Conservation (phyloP, 2,329 filamentous ascomycete species). For the Pseudogymnoascus sp. region DNA sequence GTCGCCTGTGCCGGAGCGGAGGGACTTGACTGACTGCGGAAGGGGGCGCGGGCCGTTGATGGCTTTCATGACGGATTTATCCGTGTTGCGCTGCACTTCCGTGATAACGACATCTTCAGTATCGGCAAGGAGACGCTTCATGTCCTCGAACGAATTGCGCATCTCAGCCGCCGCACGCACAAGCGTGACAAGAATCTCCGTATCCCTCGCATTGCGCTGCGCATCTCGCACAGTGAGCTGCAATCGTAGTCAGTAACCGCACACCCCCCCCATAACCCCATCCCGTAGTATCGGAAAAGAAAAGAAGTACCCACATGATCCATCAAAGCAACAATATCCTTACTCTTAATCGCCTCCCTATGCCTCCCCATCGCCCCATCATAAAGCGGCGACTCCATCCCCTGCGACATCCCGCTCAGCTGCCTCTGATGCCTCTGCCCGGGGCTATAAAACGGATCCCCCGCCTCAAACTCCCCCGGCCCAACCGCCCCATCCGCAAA, state of each 20-base stretch:
- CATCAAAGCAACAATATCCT: slow-evolving; percentile 96
- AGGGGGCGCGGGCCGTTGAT: slow-evolving; percentile 82
- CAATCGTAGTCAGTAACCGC: neutral
- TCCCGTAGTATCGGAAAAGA: slow-evolving; percentile 14
- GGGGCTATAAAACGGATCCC: slow-evolving; percentile 60
- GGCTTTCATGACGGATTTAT: slow-evolving; percentile 73
- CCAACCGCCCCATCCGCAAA: slow-evolving; percentile 42
- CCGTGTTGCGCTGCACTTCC: slow-evolving; percentile 79
- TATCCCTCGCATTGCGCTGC: slow-evolving; percentile 90
- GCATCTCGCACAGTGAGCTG: slow-evolving; percentile 91
- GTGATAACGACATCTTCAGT: slow-evolving; percentile 86
- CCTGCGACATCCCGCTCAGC: slow-evolving; percentile 84
- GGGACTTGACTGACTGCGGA: slow-evolving; percentile 49
- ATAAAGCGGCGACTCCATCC: slow-evolving; percentile 82
- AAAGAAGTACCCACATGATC: slow-evolving; percentile 61
- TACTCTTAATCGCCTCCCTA: slow-evolving; percentile 87
- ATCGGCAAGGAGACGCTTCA: slow-evolving; percentile 85
- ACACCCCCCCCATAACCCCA: neutral
- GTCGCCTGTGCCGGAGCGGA: slow-evolving; percentile 42
- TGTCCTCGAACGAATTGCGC: slow-evolving; percentile 91
- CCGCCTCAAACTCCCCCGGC: slow-evolving; percentile 24
- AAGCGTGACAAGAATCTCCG: slow-evolving; percentile 89
- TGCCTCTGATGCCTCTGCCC: slow-evolving; percentile 51
- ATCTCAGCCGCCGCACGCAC: slow-evolving; percentile 93
- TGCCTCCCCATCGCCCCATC: slow-evolving; percentile 82